Base-by-base conservation (phyloP, 305 asterid species). In the Withania somnifera region DNA sequence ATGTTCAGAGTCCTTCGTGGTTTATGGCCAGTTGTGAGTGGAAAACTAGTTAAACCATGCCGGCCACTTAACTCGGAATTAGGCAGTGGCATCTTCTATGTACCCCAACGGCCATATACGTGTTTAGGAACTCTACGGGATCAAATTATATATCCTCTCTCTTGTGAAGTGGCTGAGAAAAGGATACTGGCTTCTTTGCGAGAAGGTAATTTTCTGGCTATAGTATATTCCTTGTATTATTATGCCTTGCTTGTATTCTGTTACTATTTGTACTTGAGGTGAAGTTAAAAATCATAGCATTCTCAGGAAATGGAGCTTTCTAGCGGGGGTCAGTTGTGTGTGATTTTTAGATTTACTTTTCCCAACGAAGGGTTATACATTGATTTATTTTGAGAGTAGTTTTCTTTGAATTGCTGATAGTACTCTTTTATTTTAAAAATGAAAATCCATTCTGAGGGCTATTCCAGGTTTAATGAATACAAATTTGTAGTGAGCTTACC, bases 51-150 rank as follows among this genome's bases (percentile, higher is more conserved):
- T 58, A 93, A 84, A 88, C 98, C 98, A 9, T 82, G 81, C 60
- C 92, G 89, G 79, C 84, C 86, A 17, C 56, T 83, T 78, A 88
- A 86, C 83, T 79, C 87, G 22, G 91, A 86, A 86, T 91, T 89
- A 20, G 84, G 87, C 54, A 87, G 92, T 78, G 88, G 91, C 76
- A 84, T 96, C 80, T 94, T 96, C 86, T 94, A 96, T 87, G 99
- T 96, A 79, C 97, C 98, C 85, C 99, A 96, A 87, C 88, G 92
- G 77, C 98, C 99, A 67, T 96, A 94, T 86, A 96, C 99, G 15
- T 94, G 99, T 92, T 91, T 96, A 89, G 98, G 99, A 82, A 94
- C 98, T 83, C 93, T 96, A 85, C 88, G 99, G 88, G 99, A 96
- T 91, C 99, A 96, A 88, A 93, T 96, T 79, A 94, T 94, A 83